Conservation (phyloP, 192 early-diverging fungal genomes). For the Coemansia sp. region DNA sequence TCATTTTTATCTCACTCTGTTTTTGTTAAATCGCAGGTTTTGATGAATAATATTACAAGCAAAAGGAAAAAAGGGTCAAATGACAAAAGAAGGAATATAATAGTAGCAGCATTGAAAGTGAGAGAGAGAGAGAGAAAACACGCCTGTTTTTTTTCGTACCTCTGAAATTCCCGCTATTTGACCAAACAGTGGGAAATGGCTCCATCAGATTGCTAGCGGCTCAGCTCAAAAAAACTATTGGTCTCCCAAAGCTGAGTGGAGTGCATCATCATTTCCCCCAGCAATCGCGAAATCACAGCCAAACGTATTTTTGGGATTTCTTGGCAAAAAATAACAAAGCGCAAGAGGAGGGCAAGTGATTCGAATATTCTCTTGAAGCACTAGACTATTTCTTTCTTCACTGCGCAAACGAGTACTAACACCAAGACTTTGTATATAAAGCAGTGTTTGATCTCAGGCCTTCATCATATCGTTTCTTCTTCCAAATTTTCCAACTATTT, state of each 20-base stretch:
- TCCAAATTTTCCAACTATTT: conserved; percentile 5
- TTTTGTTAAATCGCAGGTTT: background rate
- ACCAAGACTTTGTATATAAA: background rate
- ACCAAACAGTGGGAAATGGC: too few species aligned
- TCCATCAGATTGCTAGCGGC: too few species aligned
- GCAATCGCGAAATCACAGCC: background rate
- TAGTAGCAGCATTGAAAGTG: background rate
- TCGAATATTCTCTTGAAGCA: too few species aligned
- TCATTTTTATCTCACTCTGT: conserved; percentile 56
- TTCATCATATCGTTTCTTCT: conserved; percentile 4
- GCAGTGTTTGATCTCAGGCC: background rate
- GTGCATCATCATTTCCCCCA: background rate
- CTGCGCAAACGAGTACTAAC: too few species aligned
- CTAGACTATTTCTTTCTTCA: background rate
- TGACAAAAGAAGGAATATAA: background rate
- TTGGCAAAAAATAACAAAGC: background rate
- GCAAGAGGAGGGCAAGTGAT: background rate
- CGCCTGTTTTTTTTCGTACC: background rate
- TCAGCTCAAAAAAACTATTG: too few species aligned
- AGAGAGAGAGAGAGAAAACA: background rate
- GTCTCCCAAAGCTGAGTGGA: background rate
- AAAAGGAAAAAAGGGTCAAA: background rate
- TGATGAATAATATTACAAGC: conserved; percentile 5
- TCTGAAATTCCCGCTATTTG: too few species aligned
- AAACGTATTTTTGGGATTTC: background rate